Conservation (phyloP, 164 flowering plant genomes). For the Stephania cephalantha region DNA sequence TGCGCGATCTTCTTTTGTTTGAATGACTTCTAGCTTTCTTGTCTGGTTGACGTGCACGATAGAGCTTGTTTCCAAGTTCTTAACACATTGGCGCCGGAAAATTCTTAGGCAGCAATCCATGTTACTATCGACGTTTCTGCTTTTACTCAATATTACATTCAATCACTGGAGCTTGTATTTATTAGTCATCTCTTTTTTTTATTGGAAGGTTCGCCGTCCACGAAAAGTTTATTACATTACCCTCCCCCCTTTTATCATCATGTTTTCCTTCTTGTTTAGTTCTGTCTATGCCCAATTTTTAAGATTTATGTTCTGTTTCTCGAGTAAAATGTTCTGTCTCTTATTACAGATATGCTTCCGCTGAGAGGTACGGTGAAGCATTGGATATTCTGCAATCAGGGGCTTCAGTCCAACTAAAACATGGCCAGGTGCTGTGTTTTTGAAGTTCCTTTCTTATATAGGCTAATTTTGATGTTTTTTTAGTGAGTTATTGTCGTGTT, state of each 20-base stretch:
- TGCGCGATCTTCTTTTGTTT: too few species aligned
- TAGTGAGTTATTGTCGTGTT: neutral
- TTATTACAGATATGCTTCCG: conserved; percentile 54
- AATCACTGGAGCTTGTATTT: too few species aligned
- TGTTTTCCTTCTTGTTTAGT: neutral
- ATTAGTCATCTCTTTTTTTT: too few species aligned
- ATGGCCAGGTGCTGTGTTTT: conserved; percentile 59
- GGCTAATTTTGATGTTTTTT: neutral
- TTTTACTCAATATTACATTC: too few species aligned
- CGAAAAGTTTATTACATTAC: too few species aligned
- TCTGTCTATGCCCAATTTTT: neutral
- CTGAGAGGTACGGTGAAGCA: conserved; percentile 72
- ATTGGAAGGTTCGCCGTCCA: too few species aligned
- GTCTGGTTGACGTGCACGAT: too few species aligned
- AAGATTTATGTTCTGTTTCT: neutral
- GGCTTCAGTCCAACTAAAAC: conserved; percentile 70
- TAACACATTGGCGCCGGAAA: too few species aligned
- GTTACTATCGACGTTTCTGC: too few species aligned
- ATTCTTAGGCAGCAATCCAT: too few species aligned
- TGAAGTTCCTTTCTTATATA: neutral
- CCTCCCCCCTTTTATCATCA: neutral
- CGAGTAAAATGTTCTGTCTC: neutral
- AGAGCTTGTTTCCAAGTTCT: too few species aligned
- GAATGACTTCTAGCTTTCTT: too few species aligned
- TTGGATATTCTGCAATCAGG: conserved; percentile 83